phyloP scores from a whole-genome alignment of 805 yeast genomes.

The Candida odintsovae region DNA sequence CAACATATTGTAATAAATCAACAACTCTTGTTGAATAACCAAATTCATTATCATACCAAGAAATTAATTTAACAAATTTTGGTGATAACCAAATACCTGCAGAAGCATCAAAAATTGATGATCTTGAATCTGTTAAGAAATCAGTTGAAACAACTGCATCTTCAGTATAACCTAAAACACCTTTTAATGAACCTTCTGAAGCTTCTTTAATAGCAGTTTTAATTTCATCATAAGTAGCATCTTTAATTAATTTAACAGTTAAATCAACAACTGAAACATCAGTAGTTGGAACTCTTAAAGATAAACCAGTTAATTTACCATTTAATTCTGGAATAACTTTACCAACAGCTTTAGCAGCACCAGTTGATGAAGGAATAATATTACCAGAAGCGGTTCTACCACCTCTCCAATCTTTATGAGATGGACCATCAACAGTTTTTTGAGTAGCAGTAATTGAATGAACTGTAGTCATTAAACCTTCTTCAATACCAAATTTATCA shows the following conservation, averaged over 20 bases:
- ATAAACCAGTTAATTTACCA: conserved; percentile 71
- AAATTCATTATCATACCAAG: conserved; percentile 74
- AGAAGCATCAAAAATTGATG: conserved; percentile 62
- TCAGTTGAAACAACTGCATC: conserved; percentile 68
- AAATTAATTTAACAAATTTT: conserved; percentile 61
- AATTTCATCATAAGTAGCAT: conserved; percentile 60
- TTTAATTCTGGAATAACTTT: conserved; percentile 65
- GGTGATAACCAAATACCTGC: conserved; percentile 70
- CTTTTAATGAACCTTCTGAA: conserved; percentile 54
- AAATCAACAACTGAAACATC: conserved; percentile 70
- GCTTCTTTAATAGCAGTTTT: conserved; percentile 53
- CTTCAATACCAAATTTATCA: conserved; percentile 62
- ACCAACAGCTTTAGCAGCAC: conserved; percentile 77
- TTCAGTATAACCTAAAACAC: conserved; percentile 64
- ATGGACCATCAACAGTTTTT: conserved; percentile 72
- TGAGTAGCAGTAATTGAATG: conserved; percentile 70
- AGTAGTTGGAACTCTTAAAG: conserved; percentile 69
- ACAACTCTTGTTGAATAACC: conserved; percentile 76
- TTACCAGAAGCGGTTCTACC: conserved; percentile 74
- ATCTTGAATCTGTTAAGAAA: conserved; percentile 56
- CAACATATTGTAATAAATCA: conserved; percentile 62
- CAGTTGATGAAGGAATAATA: conserved; percentile 71
- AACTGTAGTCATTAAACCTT: conserved; percentile 72
- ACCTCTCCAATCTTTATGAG: conserved; percentile 79
- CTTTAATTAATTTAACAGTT: conserved; percentile 55